Evolutionary conservation across 2,329 filamentous ascomycete genomes (phyloP).

Genomic region (Fonsecaea monophora): DNA sequence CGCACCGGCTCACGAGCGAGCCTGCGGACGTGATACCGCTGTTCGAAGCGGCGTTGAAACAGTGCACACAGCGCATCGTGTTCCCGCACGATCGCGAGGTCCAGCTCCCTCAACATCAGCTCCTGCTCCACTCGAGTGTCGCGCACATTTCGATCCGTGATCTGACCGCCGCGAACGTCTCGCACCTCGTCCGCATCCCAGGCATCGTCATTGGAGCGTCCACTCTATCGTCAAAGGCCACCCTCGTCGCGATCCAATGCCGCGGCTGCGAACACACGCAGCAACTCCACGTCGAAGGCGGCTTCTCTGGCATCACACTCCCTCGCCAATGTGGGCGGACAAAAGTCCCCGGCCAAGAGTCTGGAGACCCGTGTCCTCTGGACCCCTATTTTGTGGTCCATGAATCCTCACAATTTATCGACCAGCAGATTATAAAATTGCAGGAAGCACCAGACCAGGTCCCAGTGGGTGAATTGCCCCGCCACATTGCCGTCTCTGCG

Average conservation of each 20-base stretch:
- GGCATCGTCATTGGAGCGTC: slow-evolving; percentile 98
- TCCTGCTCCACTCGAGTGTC: slow-evolving; percentile 90
- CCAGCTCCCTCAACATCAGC: slow-evolving; percentile 86
- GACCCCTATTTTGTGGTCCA: slow-evolving; percentile 97
- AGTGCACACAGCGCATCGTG: slow-evolving; percentile 91
- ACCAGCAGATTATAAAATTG: slow-evolving; percentile 97
- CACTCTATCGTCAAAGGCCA: slow-evolving; percentile 95
- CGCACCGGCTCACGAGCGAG: slow-evolving; percentile 85
- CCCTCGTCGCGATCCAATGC: slow-evolving; percentile 83
- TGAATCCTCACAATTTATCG: slow-evolving; percentile 91
- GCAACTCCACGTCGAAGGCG: slow-evolving; percentile 75
- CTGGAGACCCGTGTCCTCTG: slow-evolving; percentile 78
- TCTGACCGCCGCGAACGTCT: slow-evolving; percentile 89
- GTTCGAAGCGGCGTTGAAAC: slow-evolving; percentile 87
- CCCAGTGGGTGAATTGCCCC: slow-evolving; percentile 90
- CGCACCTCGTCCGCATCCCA: slow-evolving; percentile 92
- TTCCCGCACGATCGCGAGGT: slow-evolving; percentile 74
- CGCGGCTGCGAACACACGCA: slow-evolving; percentile 79
- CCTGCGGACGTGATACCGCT: slow-evolving; percentile 92
- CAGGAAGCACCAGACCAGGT: slow-evolving; percentile 98
- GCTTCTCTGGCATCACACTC: slow-evolving; percentile 85
- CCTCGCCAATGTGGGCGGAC: slow-evolving; percentile 76
- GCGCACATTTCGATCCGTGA: slow-evolving; percentile 92
- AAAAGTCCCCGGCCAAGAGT: slow-evolving; percentile 65
- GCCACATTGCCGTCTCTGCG: slow-evolving; percentile 95